A percentile compares a stretch with the other conserved stretches of the same genome.
phyloP scores from a whole-genome alignment of 768 basidiomycete genomes.

The Suillus clintonianus region DNA sequence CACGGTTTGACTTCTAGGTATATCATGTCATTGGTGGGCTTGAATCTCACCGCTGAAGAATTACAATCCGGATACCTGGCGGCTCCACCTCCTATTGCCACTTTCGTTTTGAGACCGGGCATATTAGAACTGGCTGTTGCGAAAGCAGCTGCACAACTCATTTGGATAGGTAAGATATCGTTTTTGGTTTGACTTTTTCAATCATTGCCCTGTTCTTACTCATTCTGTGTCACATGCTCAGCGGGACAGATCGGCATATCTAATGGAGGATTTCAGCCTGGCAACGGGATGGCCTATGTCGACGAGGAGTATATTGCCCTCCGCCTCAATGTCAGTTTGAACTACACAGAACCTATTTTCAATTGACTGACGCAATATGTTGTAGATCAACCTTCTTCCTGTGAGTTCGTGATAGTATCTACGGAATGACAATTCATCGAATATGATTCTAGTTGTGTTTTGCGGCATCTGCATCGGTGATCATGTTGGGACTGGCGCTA shows the following conservation, averaged over 20 bases:
- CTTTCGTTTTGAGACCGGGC: background rate
- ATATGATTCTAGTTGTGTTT: background rate
- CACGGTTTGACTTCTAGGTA: background rate
- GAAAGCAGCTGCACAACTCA: background rate
- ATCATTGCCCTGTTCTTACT: background rate
- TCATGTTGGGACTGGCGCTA: slow-evolving; percentile 2
- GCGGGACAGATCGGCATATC: background rate
- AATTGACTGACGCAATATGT: background rate
- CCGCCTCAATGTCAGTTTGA: background rate
- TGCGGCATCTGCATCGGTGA: background rate
- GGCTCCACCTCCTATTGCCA: background rate
- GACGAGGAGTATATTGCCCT: background rate
- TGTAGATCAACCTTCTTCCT: slow-evolving; percentile 5
- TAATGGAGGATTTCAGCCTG: background rate
- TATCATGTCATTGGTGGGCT: background rate
- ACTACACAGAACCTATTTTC: no score
- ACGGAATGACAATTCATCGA: background rate
- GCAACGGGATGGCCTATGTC: background rate
- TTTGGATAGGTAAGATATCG: background rate
- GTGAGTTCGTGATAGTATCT: background rate
- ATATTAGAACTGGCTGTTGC: slow-evolving; percentile 1
- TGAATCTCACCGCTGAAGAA: background rate
- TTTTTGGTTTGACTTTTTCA: background rate
- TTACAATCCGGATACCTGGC: background rate
- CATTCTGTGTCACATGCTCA: background rate